phyloP scores from a whole-genome alignment of 1,139 yeast genomes.

The Candida sanyaensis region DNA sequence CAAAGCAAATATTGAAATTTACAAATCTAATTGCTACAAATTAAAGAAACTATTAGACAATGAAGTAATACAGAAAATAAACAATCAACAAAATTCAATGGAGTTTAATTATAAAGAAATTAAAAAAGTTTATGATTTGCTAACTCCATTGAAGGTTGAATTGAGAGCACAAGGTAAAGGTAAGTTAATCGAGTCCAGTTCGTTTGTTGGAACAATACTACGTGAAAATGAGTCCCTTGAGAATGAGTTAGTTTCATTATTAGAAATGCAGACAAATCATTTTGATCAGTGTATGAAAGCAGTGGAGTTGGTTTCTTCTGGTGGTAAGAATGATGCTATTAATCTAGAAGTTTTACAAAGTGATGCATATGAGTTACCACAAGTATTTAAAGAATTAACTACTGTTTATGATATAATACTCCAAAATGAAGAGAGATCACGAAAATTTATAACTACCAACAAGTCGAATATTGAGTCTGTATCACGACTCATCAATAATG shows the following conservation, averaged over 20 bases:
- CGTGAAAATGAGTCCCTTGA: constrained; percentile 57
- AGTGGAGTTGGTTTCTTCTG: constrained; percentile 17
- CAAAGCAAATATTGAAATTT: constrained; percentile 27
- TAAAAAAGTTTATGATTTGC: constrained; percentile 23
- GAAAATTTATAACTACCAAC: constrained; percentile 22
- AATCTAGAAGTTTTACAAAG: constrained; percentile 34
- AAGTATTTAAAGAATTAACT: constrained; percentile 29
- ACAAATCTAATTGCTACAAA: constrained; percentile 28
- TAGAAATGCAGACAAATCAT: constrained; percentile 76
- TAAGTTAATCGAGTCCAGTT: constrained; percentile 18
- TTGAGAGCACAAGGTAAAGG: constrained; percentile 12
- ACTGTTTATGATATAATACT: constrained; percentile 39
- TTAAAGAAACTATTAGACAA: constrained; percentile 22
- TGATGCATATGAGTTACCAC: constrained; percentile 38
- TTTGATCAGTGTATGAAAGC: constrained; percentile 72
- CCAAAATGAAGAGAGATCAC: constrained; percentile 37
- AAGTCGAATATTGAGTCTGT: constrained; percentile 20
- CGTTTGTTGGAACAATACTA: constrained; percentile 21
- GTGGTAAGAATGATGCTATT: constrained; percentile 9
- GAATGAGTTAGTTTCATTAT: constrained; percentile 65
- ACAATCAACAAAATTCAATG: constrained; percentile 17
- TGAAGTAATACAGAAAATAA: constrained; percentile 19
- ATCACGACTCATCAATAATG: constrained; percentile 16
- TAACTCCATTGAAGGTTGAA: constrained; percentile 22
- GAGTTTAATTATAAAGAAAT: constrained; percentile 19